These are phyloP conservation scores for Nitzschia palea DNA, from an alignment of 108 stramenopile species.

Conservation along the genomic window DNA sequence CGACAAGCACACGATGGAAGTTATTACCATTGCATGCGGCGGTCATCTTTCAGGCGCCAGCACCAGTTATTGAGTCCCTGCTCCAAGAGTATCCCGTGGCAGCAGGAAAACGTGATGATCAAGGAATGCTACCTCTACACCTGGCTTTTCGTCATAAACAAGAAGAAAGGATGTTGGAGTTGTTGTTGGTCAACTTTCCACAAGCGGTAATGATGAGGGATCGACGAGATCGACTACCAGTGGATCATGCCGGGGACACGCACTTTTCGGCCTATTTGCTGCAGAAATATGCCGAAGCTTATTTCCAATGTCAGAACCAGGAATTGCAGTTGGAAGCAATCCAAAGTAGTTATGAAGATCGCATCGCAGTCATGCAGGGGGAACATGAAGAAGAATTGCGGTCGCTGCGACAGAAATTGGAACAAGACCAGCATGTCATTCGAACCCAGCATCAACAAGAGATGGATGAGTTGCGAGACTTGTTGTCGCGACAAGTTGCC, in stretches of 20 bases:
- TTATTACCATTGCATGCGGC: constrained; percentile 76
- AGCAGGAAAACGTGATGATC: constrained; percentile 57
- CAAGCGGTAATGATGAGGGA: constrained; percentile 60
- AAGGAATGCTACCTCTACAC: constrained; percentile 80
- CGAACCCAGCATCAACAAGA: constrained; percentile 22
- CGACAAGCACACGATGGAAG: constrained; percentile 55
- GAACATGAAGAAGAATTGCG: constrained; percentile 28
- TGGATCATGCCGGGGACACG: constrained; percentile 38
- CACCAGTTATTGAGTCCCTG: constrained; percentile 43
- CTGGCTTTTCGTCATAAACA: constrained; percentile 69
- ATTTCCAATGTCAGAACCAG: constrained; percentile 6
- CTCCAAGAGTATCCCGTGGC: constrained; percentile 57
- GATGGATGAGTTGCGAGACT: constrained; percentile 27
- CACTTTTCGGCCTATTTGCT: constrained; percentile 36
- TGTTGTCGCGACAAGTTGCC: constrained; percentile 21
- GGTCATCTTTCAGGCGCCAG: constrained; percentile 65
- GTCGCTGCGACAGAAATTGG: constrained; percentile 22
- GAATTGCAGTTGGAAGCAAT: constrained; percentile 6
- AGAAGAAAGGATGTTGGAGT: constrained; percentile 53
- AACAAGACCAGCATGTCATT: constrained; percentile 25
- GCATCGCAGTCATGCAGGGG: constrained; percentile 11
- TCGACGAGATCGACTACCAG: constrained; percentile 40
- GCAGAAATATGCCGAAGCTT: constrained; percentile 42
- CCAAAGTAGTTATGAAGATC: constrained; percentile 16
- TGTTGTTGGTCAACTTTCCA: constrained; percentile 65